phyloP scores from a whole-genome alignment of 352 stramenopile species.

The Globisporangium sylvaticum region DNA sequence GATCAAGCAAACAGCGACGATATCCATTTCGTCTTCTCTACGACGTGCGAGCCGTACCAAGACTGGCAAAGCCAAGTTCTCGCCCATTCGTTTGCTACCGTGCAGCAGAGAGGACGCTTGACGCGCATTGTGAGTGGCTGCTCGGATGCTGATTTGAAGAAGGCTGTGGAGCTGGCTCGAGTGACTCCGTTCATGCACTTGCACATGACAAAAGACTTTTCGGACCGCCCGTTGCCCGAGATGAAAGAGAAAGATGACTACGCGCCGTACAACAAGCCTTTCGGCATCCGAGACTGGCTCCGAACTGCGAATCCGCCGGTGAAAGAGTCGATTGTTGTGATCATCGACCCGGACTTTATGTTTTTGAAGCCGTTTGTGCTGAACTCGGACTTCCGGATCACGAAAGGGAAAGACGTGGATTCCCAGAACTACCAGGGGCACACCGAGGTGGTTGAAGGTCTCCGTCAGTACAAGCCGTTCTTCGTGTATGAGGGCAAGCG shows the following conservation, averaged over 20 bases:
- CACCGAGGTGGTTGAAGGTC: conserved; percentile 61
- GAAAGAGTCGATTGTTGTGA: conserved; percentile 44
- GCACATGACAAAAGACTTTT: conserved; percentile 56
- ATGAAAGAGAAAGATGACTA: conserved; percentile 36
- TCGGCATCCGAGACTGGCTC: conserved; percentile 72
- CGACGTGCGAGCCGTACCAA: conserved; percentile 52
- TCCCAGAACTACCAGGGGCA: conserved; percentile 57
- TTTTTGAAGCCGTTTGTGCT: conserved; percentile 64
- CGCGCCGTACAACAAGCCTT: conserved; percentile 63
- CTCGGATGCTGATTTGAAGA: conserved; percentile 32
- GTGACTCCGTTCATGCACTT: conserved; percentile 41
- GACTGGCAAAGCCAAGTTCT: conserved; percentile 78
- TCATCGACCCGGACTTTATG: conserved; percentile 71
- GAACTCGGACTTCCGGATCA: conserved; percentile 59
- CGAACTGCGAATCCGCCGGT: conserved; percentile 57
- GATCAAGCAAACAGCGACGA: conserved; percentile 49
- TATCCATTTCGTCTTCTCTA: conserved; percentile 76
- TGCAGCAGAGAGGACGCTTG: conserved; percentile 52
- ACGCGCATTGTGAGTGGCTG: conserved; percentile 75
- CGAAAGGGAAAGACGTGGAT: conserved; percentile 42
- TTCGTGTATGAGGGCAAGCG: conserved; percentile 70
- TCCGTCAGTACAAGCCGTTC: conserved; percentile 79
- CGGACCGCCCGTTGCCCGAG: conserved; percentile 22
- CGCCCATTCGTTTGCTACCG: conserved; percentile 53
- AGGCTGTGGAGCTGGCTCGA: conserved; percentile 30